These are phyloP conservation scores for Cryphonectria parasitica DNA, from an alignment of 2,329 filamentous ascomycete genomes.

Conservation along the genomic window DNA sequence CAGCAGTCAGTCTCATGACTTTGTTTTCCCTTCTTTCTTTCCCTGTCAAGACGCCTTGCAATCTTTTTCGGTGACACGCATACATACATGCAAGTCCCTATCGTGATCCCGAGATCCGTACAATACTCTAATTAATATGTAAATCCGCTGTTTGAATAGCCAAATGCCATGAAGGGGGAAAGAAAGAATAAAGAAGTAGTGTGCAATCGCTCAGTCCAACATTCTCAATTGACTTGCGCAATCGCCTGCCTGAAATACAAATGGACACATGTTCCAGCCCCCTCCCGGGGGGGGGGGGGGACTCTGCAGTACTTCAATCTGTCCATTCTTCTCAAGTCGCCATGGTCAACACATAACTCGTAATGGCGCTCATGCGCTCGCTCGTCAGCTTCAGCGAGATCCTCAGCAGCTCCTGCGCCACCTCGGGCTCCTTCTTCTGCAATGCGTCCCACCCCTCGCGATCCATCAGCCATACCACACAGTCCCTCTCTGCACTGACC, in stretches of 20 bases:
- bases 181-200: neutral
- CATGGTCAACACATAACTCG: constrained; percentile 56
- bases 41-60: neutral
- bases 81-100: neutral
- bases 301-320: neutral
- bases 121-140: neutral
- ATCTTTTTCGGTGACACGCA: neutral
- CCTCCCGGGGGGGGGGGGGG: too few relatives aligned
- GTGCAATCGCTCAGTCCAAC: neutral
- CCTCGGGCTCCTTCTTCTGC: constrained; percentile 72
- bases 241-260: neutral
- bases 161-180: neutral
- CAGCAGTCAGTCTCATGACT: too few relatives aligned
- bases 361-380: constrained; percentile 81
- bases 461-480: constrained; percentile 81
- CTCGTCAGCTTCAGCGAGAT: constrained; percentile 92
- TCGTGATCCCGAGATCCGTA: neutral
- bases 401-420: constrained; percentile 81
- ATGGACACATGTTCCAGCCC: too few relatives aligned
- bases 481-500: constrained; percentile 79
- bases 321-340: constrained; percentile 43
- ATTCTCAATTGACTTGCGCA: neutral
- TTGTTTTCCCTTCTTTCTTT: too few relatives aligned
- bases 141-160: neutral
- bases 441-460: constrained; percentile 71